Evolutionary conservation across 2,329 filamentous ascomycete genomes (phyloP).

Genomic region (Ceratocystis colombiana): DNA sequence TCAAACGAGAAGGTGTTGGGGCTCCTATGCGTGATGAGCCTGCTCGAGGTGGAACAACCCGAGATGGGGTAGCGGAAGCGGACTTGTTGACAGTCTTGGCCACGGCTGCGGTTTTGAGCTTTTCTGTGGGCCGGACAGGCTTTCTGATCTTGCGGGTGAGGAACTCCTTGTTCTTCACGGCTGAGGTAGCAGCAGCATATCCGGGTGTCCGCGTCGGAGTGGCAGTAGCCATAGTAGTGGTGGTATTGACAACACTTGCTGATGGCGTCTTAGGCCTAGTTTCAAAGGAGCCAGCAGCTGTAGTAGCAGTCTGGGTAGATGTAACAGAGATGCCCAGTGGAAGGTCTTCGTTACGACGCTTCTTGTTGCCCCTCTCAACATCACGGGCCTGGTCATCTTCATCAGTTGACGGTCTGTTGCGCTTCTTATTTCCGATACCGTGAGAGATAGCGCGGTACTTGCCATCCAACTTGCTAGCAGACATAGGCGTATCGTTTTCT

Average conservation of each 20-base stretch:
- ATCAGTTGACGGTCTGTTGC: constrained; percentile 47
- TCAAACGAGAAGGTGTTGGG: neutral
- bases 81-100: constrained; percentile 1
- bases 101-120: constrained; percentile 17
- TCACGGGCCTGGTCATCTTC: constrained; percentile 46
- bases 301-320: constrained; percentile 35
- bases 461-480: constrained; percentile 27
- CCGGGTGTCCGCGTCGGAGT: constrained; percentile 15
- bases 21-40: constrained; percentile 4
- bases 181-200: constrained; percentile 21
- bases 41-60: neutral
- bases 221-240: constrained; percentile 1
- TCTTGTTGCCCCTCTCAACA: constrained; percentile 51
- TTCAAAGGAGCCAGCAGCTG: constrained; percentile 29
- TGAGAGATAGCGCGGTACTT: constrained; percentile 45
- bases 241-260: neutral
- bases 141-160: constrained; percentile 24
- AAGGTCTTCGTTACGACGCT: constrained; percentile 43
- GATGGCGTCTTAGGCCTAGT: constrained; percentile 20
- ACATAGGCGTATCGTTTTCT: constrained; percentile 42
- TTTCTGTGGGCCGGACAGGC: constrained; percentile 24
- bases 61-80: neutral
- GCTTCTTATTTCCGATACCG: constrained; percentile 57
- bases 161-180: constrained; percentile 22
- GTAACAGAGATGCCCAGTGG: constrained; percentile 45